These are phyloP conservation scores for Cynanchum wilfordii DNA, from an alignment of 257 asterid species.

Conservation along the genomic window DNA sequence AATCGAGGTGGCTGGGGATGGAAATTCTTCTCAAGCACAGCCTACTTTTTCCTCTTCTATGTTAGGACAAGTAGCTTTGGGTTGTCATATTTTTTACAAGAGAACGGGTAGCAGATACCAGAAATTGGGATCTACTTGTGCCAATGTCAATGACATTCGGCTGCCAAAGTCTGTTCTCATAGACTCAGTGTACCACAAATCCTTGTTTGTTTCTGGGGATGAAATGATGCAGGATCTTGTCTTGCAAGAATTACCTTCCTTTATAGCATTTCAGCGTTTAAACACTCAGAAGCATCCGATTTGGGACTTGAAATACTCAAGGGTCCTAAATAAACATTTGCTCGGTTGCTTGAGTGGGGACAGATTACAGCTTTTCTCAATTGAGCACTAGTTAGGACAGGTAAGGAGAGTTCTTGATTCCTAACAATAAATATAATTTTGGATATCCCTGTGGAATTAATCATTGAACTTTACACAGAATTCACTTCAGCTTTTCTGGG, in stretches of 20 bases:
- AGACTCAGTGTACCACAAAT: constrained; percentile 35
- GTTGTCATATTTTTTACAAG: constrained; percentile 59
- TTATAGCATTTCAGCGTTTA: constrained; percentile 37
- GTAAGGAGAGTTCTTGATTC: constrained; percentile 17
- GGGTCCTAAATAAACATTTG: constrained; percentile 32
- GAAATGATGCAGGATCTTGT: constrained; percentile 52
- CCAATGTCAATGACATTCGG: constrained; percentile 53
- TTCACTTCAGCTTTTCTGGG: not conserved
- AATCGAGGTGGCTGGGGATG: constrained; percentile 35
- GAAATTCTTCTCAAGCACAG: constrained; percentile 41
- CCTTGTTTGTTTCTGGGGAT: constrained; percentile 66
- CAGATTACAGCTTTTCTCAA: constrained; percentile 45
- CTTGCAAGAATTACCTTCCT: constrained; percentile 62
- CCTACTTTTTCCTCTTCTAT: constrained; percentile 33
- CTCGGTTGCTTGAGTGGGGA: constrained; percentile 68
- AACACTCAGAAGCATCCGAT: constrained; percentile 39
- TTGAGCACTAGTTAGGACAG: constrained; percentile 29
- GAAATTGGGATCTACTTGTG: constrained; percentile 45
- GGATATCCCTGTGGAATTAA: not conserved
- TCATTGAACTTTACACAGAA: not conserved
- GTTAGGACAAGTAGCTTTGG: constrained; percentile 41
- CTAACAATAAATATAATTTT: not conserved
- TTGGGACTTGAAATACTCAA: constrained; percentile 58
- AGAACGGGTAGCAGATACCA: constrained; percentile 43
- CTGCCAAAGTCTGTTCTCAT: constrained; percentile 68